phyloP scores from a whole-genome alignment of 2,329 filamentous ascomycete species.

The Lachnellula arida region DNA sequence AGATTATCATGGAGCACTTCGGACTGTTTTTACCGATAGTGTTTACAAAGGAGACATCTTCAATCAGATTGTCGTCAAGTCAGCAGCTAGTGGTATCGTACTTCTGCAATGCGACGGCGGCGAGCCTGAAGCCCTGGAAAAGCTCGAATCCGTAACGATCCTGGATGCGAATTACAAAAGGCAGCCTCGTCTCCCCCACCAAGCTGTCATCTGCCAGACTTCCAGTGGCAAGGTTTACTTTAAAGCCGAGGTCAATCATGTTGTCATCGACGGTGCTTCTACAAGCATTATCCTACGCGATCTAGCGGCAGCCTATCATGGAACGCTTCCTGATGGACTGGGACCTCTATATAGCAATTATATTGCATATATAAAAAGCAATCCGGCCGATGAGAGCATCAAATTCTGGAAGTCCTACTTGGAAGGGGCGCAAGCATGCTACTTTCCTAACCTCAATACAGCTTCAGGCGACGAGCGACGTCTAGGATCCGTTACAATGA shows the following conservation, averaged over 20 bases:
- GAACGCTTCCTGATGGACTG: slow-evolving; percentile 1
- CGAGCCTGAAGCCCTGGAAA: neutral
- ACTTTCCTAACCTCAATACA: slow-evolving; percentile 1
- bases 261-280: slow-evolving; percentile 44
- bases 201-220: slow-evolving; percentile 41
- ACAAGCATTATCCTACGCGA: slow-evolving; percentile 42
- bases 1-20: slow-evolving; percentile 4
- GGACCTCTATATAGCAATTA: slow-evolving; percentile 36
- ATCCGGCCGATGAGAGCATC: slow-evolving; percentile 14
- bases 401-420: slow-evolving; percentile 22
- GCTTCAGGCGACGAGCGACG: neutral
- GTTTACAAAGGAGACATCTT: slow-evolving; percentile 13
- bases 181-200: slow-evolving; percentile 35
- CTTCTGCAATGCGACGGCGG: neutral
- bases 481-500: neutral
- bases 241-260: slow-evolving; percentile 46
- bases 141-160: neutral
- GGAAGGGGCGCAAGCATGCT: slow-evolving; percentile 1
- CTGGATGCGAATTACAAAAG: neutral
- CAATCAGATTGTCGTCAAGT: slow-evolving; percentile 27
- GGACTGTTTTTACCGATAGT: slow-evolving; percentile 19
- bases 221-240: slow-evolving; percentile 36
- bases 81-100: neutral
- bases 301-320: slow-evolving; percentile 35
- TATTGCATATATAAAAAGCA: slow-evolving; percentile 30